A percentile compares a stretch with the other conserved stretches of the same genome.
phyloP scores from a whole-genome alignment of 352 stramenopile genomes.

The Albugo candida region DNA sequence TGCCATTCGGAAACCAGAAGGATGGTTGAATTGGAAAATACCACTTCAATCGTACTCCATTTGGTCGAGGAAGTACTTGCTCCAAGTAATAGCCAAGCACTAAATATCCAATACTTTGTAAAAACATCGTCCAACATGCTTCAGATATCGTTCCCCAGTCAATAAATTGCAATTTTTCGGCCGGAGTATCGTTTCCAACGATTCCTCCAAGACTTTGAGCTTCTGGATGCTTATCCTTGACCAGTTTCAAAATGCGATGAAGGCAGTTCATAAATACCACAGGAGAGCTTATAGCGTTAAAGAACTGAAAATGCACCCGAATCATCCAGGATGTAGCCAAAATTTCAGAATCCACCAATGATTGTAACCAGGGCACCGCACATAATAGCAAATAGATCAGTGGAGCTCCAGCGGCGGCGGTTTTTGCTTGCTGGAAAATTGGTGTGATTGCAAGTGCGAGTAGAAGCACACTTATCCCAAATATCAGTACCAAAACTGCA shows the following conservation, averaged over 20 bases:
- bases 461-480: conserved; percentile 38
- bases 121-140: conserved; percentile 40
- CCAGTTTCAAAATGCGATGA: conserved; percentile 24
- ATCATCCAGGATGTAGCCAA: conserved; percentile 13
- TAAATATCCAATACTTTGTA: conserved; percentile 74
- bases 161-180: conserved; percentile 16
- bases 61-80: conserved; percentile 81
- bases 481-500: conserved; percentile 33
- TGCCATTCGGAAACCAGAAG: conserved; percentile 46
- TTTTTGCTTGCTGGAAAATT: conserved; percentile 53
- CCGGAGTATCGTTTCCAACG: conserved; percentile 13
- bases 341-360: conserved; percentile 24
- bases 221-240: too few species aligned
- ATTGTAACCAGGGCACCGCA: conserved; percentile 28
- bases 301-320: background rate
- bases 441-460: conserved; percentile 54
- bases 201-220: too few species aligned
- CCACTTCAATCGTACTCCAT: conserved; percentile 81
- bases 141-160: conserved; percentile 18
- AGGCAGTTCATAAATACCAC: conserved; percentile 53
- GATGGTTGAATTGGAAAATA: conserved; percentile 80
- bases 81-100: conserved; percentile 88
- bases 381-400: conserved; percentile 42
- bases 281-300: conserved; percentile 33
- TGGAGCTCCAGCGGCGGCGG: conserved; percentile 32